Percentiles rank a stretch among this genome's conserved stretches.
phyloP scores from a whole-genome alignment of 352 stramenopile genomes.

The Phytophthora sp. region DNA sequence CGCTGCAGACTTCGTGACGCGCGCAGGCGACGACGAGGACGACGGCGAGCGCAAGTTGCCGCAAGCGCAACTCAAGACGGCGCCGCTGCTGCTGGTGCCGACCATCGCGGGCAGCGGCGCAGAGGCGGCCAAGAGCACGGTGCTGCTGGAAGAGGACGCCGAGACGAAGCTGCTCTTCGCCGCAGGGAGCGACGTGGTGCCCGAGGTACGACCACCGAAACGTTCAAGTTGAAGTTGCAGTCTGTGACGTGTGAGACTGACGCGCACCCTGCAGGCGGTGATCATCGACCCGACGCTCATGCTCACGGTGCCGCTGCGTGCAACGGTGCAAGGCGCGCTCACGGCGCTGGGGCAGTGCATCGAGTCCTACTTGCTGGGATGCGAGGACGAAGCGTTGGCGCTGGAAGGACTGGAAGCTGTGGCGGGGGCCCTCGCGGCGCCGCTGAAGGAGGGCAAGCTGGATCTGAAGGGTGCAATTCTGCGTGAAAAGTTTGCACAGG shows the following conservation, averaged over 20 bases:
- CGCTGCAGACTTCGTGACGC: slow-evolving; percentile 38
- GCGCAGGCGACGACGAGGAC: slow-evolving; percentile 13
- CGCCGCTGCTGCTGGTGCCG: slow-evolving; percentile 63
- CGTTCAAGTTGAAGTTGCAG: slow-evolving; percentile 18
- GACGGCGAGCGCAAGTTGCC: slow-evolving; percentile 18
- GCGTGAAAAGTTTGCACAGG: slow-evolving; percentile 60
- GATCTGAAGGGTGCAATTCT: slow-evolving; percentile 62
- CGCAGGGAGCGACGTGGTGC: slow-evolving; percentile 40
- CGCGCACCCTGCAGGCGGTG: slow-evolving; percentile 40
- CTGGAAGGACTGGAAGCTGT: slow-evolving; percentile 68
- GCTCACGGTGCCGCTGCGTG: slow-evolving; percentile 57
- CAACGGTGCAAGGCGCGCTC: slow-evolving; percentile 64
- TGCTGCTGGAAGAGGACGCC: slow-evolving; percentile 71
- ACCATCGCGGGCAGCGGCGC: slow-evolving; percentile 62
- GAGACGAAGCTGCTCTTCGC: slow-evolving; percentile 66
- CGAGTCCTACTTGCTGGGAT: slow-evolving; percentile 73
- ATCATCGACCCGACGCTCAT: slow-evolving; percentile 75
- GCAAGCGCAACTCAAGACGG: slow-evolving; percentile 18
- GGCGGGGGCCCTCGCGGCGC: slow-evolving; percentile 52
- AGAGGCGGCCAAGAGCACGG: slow-evolving; percentile 53
- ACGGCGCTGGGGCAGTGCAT: slow-evolving; percentile 76
- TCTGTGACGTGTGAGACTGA: slow-evolving; percentile 6
- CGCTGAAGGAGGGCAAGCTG: slow-evolving; percentile 66
- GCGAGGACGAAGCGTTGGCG: slow-evolving; percentile 47
- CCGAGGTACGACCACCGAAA: slow-evolving; percentile 28